Percentiles rank a stretch among this genome's conserved stretches.
Conservation (phyloP, 192 early-diverging fungal genomes). For the Dissophora ornata region DNA sequence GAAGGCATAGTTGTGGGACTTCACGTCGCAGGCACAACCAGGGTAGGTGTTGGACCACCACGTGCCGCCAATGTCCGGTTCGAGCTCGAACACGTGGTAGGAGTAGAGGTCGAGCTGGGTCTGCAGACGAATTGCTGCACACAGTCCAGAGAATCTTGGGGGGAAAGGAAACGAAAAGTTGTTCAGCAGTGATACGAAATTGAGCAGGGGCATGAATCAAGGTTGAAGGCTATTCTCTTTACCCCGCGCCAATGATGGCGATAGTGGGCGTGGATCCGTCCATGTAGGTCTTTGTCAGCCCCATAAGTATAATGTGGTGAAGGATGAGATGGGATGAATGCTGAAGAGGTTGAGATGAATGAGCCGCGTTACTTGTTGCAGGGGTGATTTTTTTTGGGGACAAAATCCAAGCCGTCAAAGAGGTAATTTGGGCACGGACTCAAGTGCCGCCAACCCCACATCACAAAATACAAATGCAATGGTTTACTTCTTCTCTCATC, state of each 20-base stretch:
- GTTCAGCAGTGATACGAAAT: not conserved
- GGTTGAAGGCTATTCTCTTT: too few species aligned
- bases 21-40: conserved; percentile 59
- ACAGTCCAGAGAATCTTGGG: conserved; percentile 58
- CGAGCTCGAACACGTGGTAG: conserved; percentile 57
- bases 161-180: too few species aligned
- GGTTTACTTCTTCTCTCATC: too few species aligned
- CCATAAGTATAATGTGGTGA: conserved; percentile 4
- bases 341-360: not conserved
- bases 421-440: too few species aligned
- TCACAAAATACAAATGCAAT: too few species aligned
- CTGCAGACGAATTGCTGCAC: conserved; percentile 61
- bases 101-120: conserved; percentile 57
- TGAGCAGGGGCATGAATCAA: not conserved
- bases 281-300: conserved; percentile 38
- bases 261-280: conserved; percentile 38
- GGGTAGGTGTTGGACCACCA: conserved; percentile 62
- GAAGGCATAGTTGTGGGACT: conserved; percentile 53
- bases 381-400: too few species aligned
- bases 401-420: too few species aligned
- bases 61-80: conserved; percentile 62
- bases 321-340: not conserved
- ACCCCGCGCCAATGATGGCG: conserved; percentile 57
- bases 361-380: too few species aligned
- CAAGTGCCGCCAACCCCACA: too few species aligned